Percentiles rank a stretch among this genome's conserved stretches.
Evolutionary conservation across 305 asterid genomes (phyloP).

Genomic region (Fraxinus sp.): DNA sequence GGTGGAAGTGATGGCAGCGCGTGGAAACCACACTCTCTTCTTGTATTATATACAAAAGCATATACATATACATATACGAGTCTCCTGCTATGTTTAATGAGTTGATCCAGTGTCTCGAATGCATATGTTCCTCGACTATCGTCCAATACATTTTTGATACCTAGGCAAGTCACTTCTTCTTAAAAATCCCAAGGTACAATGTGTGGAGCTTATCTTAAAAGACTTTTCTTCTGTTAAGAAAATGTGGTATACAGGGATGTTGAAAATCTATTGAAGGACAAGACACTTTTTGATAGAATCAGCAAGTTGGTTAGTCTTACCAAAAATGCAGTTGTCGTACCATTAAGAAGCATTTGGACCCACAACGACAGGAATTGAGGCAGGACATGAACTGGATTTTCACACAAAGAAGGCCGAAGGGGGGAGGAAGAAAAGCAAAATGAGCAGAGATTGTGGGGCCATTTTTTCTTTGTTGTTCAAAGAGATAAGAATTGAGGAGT

Average conservation of each 20-base stretch:
- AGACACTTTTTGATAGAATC: background rate
- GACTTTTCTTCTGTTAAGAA: background rate
- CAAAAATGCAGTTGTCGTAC: background rate
- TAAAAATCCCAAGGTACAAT: background rate
- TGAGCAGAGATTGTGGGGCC: constrained; percentile 24
- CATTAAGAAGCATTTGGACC: background rate
- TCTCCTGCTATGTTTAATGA: background rate
- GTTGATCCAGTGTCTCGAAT: background rate
- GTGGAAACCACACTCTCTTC: background rate
- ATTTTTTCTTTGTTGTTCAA: background rate
- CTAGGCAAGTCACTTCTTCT: background rate
- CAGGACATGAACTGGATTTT: constrained; percentile 37
- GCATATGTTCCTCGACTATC: background rate
- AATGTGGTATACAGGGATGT: background rate
- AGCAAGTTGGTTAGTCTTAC: background rate
- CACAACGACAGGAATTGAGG: constrained; percentile 14
- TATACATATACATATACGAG: background rate
- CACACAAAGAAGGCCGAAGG: constrained; percentile 21
- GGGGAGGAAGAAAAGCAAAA: background rate
- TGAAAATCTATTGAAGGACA: background rate
- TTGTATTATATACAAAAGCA: background rate
- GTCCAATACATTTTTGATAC: background rate
- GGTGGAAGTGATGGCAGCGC: background rate
- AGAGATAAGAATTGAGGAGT: background rate
- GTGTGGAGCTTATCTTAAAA: background rate